These are phyloP conservation scores for Schizochytrium sp. DNA, from an alignment of 108 stramenopile genomes.

Conservation along the genomic window DNA sequence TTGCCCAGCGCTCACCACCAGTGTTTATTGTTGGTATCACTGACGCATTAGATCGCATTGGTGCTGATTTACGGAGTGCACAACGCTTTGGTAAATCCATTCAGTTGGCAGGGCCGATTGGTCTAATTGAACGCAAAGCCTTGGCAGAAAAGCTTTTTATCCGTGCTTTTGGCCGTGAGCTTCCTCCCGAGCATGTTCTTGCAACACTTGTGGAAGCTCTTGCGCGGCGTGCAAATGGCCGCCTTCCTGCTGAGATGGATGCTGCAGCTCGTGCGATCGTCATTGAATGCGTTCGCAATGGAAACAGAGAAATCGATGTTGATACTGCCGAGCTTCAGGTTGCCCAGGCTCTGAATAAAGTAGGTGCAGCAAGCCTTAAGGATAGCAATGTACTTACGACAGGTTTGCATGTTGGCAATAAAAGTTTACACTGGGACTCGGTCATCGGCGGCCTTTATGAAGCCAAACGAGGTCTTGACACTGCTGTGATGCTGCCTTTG, in stretches of 20 bases:
- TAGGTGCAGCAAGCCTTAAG: not conserved
- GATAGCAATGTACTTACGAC: slow-evolving; percentile 13
- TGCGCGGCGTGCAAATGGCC: slow-evolving; percentile 42
- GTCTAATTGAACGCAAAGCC: not conserved
- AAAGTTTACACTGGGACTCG: not conserved
- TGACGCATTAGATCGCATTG: not conserved
- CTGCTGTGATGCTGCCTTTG: not conserved
- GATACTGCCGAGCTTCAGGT: slow-evolving; percentile 22
- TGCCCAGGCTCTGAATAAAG: not conserved
- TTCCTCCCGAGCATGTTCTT: not conserved
- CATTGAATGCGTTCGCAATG: not conserved
- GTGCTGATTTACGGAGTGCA: not conserved
- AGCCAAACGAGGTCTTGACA: not conserved
- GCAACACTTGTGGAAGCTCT: not conserved
- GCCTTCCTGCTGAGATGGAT: not conserved
- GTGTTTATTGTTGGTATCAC: slow-evolving; percentile 1
- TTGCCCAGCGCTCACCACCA: not conserved
- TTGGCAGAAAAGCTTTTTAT: not conserved
- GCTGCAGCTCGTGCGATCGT: not conserved
- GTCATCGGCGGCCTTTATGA: not conserved
- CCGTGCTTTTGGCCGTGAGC: not conserved
- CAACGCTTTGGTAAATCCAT: not conserved
- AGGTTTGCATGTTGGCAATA: not conserved
- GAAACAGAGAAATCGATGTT: not conserved
- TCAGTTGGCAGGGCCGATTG: not conserved